A percentile compares a stretch with the other conserved stretches of the same genome.
These are phyloP conservation scores for Giardia muris DNA, from an alignment of 208 protist species.

Conservation along the genomic window DNA sequence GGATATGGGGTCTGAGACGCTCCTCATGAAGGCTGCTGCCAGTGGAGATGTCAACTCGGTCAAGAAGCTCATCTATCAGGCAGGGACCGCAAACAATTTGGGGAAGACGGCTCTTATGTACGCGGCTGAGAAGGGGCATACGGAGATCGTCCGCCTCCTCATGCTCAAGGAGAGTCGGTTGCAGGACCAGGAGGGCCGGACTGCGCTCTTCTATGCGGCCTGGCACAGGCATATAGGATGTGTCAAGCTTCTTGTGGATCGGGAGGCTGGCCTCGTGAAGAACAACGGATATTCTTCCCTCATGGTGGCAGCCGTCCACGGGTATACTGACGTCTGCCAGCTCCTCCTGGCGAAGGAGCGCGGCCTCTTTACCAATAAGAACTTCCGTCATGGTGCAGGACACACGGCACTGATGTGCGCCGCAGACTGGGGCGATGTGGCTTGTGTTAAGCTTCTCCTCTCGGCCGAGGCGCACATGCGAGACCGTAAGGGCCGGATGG, in stretches of 20 bases:
- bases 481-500: not conserved
- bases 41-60: not conserved
- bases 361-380: not conserved
- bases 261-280: not conserved
- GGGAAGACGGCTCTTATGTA: not conserved
- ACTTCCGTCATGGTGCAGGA: not conserved
- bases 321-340: not conserved
- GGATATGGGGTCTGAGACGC: not conserved
- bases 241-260: not conserved
- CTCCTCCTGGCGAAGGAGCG: not conserved
- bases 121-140: not conserved
- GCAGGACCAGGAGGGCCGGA: not conserved
- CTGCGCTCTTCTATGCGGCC: not conserved
- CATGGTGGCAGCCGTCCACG: not conserved
- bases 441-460: not conserved
- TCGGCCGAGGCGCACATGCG: not conserved
- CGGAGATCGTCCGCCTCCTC: not conserved
- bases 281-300: not conserved
- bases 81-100: not conserved
- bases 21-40: slow-evolving; percentile 1
- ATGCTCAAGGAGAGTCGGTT: not conserved
- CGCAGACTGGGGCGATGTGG: not conserved
- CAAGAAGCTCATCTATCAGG: not conserved
- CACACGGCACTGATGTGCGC: not conserved
- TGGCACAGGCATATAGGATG: not conserved